A percentile compares a stretch with the other conserved stretches of the same genome.
Conservation (phyloP, 768 basidiomycete species). For the Podaxis rugospora region DNA sequence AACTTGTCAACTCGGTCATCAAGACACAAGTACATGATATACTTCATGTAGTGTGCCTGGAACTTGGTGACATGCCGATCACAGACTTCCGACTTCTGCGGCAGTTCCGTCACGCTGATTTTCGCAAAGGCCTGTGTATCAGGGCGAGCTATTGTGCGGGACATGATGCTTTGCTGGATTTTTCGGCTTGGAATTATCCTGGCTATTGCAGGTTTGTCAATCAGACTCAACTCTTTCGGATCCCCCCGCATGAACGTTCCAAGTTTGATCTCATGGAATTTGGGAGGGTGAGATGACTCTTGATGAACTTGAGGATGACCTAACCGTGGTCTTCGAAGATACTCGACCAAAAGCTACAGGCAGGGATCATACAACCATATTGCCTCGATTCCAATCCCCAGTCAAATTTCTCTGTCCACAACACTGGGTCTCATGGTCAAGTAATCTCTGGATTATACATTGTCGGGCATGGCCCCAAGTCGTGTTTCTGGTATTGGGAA, state of each 20-base stretch:
- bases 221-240: background rate
- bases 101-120: background rate
- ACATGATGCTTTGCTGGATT: background rate
- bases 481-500: conserved; percentile 3
- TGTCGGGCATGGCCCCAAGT: background rate
- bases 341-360: background rate
- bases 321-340: background rate
- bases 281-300: background rate
- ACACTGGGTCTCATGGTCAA: background rate
- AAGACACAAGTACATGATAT: background rate
- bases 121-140: background rate
- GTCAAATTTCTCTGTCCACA: background rate
- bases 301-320: too few relatives aligned
- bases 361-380: background rate
- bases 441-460: background rate
- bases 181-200: background rate
- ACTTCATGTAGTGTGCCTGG: background rate
- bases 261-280: background rate
- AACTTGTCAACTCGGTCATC: background rate
- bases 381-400: background rate
- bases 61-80: background rate
- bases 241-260: background rate
- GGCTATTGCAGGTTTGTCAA: background rate
- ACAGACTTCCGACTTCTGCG: background rate
- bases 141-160: background rate